phyloP scores from a whole-genome alignment of 228 moss, liverwort and hornwort species.

The Sphagnum magellanicum region DNA sequence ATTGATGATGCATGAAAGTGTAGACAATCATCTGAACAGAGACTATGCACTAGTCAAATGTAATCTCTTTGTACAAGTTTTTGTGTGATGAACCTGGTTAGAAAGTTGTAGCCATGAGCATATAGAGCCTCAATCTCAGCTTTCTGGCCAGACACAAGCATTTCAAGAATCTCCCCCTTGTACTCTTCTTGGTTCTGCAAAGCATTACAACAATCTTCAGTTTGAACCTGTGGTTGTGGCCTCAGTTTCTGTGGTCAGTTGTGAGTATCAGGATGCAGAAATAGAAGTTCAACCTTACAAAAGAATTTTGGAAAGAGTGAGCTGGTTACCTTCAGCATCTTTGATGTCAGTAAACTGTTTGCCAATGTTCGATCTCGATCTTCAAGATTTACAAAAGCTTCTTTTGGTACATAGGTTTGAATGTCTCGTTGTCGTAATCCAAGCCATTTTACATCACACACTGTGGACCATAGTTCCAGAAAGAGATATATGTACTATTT shows the following conservation, averaged over 20 bases:
- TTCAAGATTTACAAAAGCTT: conserved; percentile 52
- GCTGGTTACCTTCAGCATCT: conserved; percentile 74
- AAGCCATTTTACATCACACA: conserved; percentile 94
- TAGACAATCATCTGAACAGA: no score
- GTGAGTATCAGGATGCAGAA: no score
- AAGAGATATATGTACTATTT: neutral
- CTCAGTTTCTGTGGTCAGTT: no score
- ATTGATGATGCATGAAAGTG: no score
- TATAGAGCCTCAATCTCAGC: conserved; percentile 81
- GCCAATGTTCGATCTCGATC: conserved; percentile 56
- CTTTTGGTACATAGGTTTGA: conserved; percentile 36
- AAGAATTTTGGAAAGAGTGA: neutral
- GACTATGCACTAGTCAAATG: conserved; percentile 24
- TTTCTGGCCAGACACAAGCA: conserved; percentile 57
- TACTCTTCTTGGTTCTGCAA: conserved; percentile 51
- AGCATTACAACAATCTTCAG: no score
- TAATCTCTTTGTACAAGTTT: conserved; percentile 64
- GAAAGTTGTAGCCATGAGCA: conserved; percentile 54
- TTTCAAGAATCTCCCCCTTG: conserved; percentile 52
- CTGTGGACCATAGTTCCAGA: conserved; percentile 18
- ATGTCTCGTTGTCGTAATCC: conserved; percentile 67
- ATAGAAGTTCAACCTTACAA: no score
- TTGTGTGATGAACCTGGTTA: conserved; percentile 47
- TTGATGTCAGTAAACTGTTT: conserved; percentile 51
- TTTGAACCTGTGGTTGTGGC: no score